These are phyloP conservation scores for Ceratobasidium sp. DNA, from an alignment of 1,284 basidiomycete genomes.

Conservation along the genomic window DNA sequence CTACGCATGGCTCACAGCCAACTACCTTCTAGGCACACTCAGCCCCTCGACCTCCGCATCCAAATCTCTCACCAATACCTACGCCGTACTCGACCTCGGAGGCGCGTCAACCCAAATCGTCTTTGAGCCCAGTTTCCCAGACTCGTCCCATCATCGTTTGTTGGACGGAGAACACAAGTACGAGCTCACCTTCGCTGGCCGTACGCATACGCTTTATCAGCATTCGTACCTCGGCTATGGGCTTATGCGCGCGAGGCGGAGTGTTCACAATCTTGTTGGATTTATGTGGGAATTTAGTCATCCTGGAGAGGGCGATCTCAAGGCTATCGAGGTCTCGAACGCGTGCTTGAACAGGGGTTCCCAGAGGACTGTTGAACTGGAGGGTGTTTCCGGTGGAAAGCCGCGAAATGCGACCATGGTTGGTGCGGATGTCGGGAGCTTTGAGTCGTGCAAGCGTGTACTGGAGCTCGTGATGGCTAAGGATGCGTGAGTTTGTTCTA, in stretches of 20 bases:
- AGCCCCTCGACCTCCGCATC: conserved; percentile 66
- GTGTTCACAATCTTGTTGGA: conserved; percentile 90
- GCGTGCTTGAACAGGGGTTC: conserved; percentile 86
- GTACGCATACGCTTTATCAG: conserved; percentile 84
- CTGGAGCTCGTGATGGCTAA: conserved; percentile 96
- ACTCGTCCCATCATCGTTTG: conserved; percentile 65
- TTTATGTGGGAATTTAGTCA: conserved; percentile 77
- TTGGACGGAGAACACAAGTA: conserved; percentile 96
- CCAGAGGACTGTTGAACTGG: conserved; percentile 75
- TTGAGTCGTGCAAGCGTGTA: conserved; percentile 87
- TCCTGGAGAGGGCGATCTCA: conserved; percentile 52
- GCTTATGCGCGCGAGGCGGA: conserved; percentile 88
- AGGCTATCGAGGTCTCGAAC: conserved; percentile 66
- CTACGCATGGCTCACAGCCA: conserved; percentile 98
- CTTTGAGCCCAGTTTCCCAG: conserved; percentile 84
- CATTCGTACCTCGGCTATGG: conserved; percentile 98
- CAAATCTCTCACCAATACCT: conserved; percentile 65
- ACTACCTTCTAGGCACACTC: conserved; percentile 88
- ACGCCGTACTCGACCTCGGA: conserved; percentile 95
- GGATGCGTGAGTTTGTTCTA: conserved; percentile 78
- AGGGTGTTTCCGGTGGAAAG: conserved; percentile 58
- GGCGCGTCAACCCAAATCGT: conserved; percentile 99
- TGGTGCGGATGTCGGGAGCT: conserved; percentile 83
- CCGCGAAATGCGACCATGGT: conserved; percentile 82
- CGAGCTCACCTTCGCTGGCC: conserved; percentile 81